Evolutionary conservation across 148 eudicot species (phyloP).

Genomic region (Simmondsia chinensis): DNA sequence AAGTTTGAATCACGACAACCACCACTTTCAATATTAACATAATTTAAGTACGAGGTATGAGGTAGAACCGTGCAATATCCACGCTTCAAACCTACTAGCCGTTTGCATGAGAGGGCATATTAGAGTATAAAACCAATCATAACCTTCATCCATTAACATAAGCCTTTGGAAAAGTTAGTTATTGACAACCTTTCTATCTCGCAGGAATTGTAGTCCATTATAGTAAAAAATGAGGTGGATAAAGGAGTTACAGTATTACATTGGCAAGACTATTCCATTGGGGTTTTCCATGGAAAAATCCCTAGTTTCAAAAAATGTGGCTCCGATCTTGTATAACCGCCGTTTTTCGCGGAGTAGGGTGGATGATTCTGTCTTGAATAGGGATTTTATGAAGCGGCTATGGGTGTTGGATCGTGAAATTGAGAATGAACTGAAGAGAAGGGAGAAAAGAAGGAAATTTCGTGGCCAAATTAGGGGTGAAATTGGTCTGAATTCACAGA

Average conservation of each 20-base stretch:
- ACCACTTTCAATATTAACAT: too few relatives aligned
- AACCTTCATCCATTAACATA: too few relatives aligned
- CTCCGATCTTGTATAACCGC: conserved; percentile 4
- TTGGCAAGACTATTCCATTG: conserved; percentile 3
- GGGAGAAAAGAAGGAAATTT: conserved; percentile 4
- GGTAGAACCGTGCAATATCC: too few relatives aligned
- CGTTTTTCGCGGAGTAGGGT: conserved; percentile 22
- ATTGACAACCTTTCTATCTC: too few relatives aligned
- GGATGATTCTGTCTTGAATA: conserved; percentile 33
- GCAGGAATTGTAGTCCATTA: too few relatives aligned
- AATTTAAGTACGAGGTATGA: too few relatives aligned
- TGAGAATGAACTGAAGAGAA: conserved; percentile 24
- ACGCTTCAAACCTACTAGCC: too few relatives aligned
- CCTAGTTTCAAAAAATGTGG: conserved; percentile 1
- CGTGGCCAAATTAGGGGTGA: not conserved
- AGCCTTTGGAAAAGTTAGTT: too few relatives aligned
- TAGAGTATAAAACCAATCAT: too few relatives aligned
- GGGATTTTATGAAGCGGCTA: conserved; percentile 68
- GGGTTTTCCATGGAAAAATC: conserved; percentile 1
- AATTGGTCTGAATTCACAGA: not conserved
- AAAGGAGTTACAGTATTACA: conserved; percentile 9
- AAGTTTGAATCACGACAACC: too few relatives aligned
- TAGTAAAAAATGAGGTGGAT: conserved; percentile 26
- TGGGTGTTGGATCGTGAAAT: conserved; percentile 53
- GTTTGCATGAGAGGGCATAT: too few relatives aligned